Conservation (phyloP, 331 rosid genomes). For the Rhamnella rubrinervis region DNA sequence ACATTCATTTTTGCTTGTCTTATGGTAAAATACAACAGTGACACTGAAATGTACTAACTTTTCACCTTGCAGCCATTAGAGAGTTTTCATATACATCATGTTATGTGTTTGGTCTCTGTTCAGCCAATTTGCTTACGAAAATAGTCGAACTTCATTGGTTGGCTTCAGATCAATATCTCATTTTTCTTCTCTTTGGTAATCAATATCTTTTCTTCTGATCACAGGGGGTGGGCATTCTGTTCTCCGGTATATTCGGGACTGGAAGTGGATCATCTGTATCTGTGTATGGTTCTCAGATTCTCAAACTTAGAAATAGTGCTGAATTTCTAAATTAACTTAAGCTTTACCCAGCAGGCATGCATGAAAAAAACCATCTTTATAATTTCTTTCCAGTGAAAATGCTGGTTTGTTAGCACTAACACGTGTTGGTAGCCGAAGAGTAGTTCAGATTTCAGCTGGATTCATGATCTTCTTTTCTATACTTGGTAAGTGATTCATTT, state of each 20-base stretch:
- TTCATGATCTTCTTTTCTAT: constrained; percentile 74
- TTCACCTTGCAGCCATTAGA: not conserved
- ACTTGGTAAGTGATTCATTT: constrained; percentile 39
- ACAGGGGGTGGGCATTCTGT: constrained; percentile 88
- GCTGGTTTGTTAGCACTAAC: constrained; percentile 71
- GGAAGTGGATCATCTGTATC: constrained; percentile 92
- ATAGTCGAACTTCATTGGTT: constrained; percentile 7
- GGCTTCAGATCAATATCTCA: not conserved
- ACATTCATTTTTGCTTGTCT: not conserved
- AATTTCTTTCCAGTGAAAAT: constrained; percentile 45
- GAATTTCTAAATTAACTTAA: not conserved
- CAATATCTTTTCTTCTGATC: constrained; percentile 19
- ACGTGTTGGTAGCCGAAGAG: constrained; percentile 69
- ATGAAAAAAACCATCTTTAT: constrained; percentile 8
- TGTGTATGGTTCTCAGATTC: constrained; percentile 54
- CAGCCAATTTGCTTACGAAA: not conserved
- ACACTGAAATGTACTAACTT: not conserved
- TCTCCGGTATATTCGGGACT: constrained; percentile 90
- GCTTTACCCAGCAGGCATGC: not conserved
- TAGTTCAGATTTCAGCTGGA: constrained; percentile 66
- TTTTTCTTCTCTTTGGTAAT: constrained; percentile 1
- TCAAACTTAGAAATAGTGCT: constrained; percentile 6
- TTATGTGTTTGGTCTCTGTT: not conserved
- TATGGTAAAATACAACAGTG: not conserved
- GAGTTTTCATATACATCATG: not conserved